A percentile compares a stretch with the other conserved stretches of the same genome.
phyloP scores from a whole-genome alignment of 2,329 filamentous ascomycete species.

The Sodiomyces alkalinus region DNA sequence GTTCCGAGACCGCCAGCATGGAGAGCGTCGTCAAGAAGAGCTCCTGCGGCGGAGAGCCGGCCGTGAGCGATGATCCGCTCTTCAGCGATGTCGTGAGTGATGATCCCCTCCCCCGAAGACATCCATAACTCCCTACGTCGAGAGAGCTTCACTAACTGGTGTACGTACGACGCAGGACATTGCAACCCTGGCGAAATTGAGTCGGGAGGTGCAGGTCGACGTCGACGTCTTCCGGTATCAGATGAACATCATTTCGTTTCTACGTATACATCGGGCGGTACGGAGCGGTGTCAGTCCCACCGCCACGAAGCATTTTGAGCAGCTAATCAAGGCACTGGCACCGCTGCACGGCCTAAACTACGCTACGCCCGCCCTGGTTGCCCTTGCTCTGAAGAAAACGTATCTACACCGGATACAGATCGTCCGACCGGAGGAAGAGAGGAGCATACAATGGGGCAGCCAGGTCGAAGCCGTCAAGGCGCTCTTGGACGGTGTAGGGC shows the following conservation, averaged over 20 bases:
- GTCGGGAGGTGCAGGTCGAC: conserved; percentile 45
- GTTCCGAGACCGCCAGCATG: conserved; percentile 19
- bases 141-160: conserved; percentile 5
- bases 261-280: conserved; percentile 78
- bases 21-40: conserved; percentile 29
- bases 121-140: neutral
- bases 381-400: conserved; percentile 69
- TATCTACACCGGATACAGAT: conserved; percentile 75
- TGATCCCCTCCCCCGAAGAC: neutral
- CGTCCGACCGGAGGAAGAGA: conserved; percentile 53
- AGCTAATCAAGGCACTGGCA: conserved; percentile 57
- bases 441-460: conserved; percentile 90
- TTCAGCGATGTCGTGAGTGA: conserved; percentile 27
- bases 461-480: conserved; percentile 51
- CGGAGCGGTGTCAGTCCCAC: conserved; percentile 60
- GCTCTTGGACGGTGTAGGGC: conserved; percentile 45
- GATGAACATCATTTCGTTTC: conserved; percentile 74
- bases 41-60: conserved; percentile 7
- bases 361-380: conserved; percentile 70
- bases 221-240: conserved; percentile 73
- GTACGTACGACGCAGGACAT: conserved; percentile 42
- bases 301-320: conserved; percentile 64
- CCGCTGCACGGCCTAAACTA: conserved; percentile 69
- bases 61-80: conserved; percentile 13
- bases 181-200: conserved; percentile 40